phyloP scores from a whole-genome alignment of 73 alveolate species.

The Stentor coeruleus region DNA sequence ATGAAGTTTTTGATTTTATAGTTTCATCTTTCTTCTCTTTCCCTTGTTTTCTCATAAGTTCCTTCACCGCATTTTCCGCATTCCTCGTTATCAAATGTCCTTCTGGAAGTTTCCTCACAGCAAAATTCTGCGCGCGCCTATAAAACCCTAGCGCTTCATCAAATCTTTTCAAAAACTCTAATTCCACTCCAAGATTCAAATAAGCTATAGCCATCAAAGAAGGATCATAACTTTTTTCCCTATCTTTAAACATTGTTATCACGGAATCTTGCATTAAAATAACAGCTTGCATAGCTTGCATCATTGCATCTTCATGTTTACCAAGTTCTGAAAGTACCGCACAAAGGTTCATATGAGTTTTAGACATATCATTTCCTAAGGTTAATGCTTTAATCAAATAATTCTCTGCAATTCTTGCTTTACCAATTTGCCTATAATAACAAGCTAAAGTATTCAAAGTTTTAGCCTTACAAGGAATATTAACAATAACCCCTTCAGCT shows the following conservation, averaged over 20 bases:
- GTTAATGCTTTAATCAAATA: slow-evolving; percentile 70
- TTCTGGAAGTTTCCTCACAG: slow-evolving; percentile 44
- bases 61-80: slow-evolving; percentile 23
- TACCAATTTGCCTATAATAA: slow-evolving; percentile 71
- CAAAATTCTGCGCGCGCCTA: slow-evolving; percentile 57
- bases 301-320: slow-evolving; percentile 74
- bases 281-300: slow-evolving; percentile 57
- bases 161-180: slow-evolving; percentile 66
- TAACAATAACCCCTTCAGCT: slow-evolving; percentile 68
- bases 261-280: slow-evolving; percentile 2
- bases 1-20: too few species aligned
- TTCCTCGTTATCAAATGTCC: slow-evolving; percentile 41
- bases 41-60: not conserved
- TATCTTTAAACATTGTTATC: not conserved
- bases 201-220: slow-evolving; percentile 73
- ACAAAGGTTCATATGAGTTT: slow-evolving; percentile 82
- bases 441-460: slow-evolving; percentile 83
- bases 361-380: slow-evolving; percentile 51
- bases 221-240: slow-evolving; percentile 52
- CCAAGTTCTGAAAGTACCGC: slow-evolving; percentile 72
- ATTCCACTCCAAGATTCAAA: slow-evolving; percentile 80
- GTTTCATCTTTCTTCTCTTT: not conserved
- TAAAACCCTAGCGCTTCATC: slow-evolving; percentile 67
- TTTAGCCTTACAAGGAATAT: slow-evolving; percentile 58
- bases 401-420: slow-evolving; percentile 61